These are phyloP conservation scores for Podospora didyma DNA, from an alignment of 495 filamentous ascomycete genomes.

Conservation along the genomic window DNA sequence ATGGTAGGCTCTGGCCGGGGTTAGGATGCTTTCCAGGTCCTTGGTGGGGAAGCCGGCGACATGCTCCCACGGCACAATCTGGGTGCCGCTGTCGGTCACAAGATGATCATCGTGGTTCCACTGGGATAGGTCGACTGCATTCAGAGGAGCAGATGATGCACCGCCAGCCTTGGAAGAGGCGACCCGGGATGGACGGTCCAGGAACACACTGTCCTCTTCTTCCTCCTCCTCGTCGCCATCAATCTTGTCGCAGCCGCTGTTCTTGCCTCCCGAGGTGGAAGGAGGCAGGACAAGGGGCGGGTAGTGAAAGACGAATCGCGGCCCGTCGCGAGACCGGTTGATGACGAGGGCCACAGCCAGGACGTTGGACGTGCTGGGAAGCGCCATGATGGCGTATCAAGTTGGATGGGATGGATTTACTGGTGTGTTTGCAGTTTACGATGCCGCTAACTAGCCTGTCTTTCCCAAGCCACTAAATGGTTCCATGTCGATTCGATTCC, in stretches of 20 bases:
- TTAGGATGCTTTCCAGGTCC: constrained; percentile 79
- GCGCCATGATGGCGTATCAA: constrained; percentile 15
- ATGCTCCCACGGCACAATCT: constrained; percentile 68
- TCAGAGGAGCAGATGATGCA: constrained; percentile 27
- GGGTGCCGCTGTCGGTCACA: constrained; percentile 47
- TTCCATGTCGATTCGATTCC: too few species aligned
- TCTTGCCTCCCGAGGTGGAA: constrained; percentile 19
- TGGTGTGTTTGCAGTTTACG: too few species aligned
- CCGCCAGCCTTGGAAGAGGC: constrained; percentile 22
- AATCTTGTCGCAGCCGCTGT: constrained; percentile 31
- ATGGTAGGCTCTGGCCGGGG: constrained; percentile 74
- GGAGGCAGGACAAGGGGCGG: constrained; percentile 48
- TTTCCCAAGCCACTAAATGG: too few species aligned
- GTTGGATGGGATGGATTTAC: too few species aligned
- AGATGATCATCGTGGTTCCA: constrained; percentile 57
- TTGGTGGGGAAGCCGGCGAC: constrained; percentile 71
- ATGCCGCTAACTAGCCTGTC: too few species aligned
- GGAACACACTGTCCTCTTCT: constrained; percentile 40
- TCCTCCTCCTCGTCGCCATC: constrained; percentile 42
- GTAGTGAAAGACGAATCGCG: constrained; percentile 88
- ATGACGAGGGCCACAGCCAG: constrained; percentile 80
- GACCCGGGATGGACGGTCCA: constrained; percentile 28
- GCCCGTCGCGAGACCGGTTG: constrained; percentile 74
- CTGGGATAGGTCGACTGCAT: constrained; percentile 38
- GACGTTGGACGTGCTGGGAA: constrained; percentile 48